These are phyloP conservation scores for Floccularia luteovirens DNA, from an alignment of 768 basidiomycete genomes.

Conservation along the genomic window DNA sequence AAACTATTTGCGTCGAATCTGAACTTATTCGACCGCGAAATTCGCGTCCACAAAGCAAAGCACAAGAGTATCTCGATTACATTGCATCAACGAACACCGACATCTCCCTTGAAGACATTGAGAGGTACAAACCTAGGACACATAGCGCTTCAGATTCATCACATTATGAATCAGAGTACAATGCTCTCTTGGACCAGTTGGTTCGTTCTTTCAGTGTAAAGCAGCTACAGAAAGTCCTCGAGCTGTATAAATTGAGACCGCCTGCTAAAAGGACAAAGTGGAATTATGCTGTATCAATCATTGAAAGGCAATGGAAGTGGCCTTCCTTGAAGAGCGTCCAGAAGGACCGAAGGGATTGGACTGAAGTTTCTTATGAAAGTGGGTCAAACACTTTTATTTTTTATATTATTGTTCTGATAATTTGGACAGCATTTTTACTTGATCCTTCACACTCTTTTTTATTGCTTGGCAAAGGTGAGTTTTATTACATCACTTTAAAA, in stretches of 20 bases:
- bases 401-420: slow-evolving; percentile 4
- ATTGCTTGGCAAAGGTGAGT: slow-evolving; percentile 62
- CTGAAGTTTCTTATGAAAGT: slow-evolving; percentile 40
- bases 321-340: slow-evolving; percentile 48
- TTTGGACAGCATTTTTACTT: slow-evolving; percentile 42
- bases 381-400: slow-evolving; percentile 13
- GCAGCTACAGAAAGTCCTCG: slow-evolving; percentile 51
- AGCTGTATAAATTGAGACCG: slow-evolving; percentile 34
- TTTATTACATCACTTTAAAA: not conserved
- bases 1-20: too few species aligned
- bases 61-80: slow-evolving; percentile 51
- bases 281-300: slow-evolving; percentile 39
- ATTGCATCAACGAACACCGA: slow-evolving; percentile 35
- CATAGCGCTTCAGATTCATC: slow-evolving; percentile 31
- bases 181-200: slow-evolving; percentile 41
- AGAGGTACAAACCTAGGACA: slow-evolving; percentile 39
- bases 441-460: slow-evolving; percentile 57
- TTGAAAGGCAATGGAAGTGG: slow-evolving; percentile 67
- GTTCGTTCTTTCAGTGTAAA: slow-evolving; percentile 54
- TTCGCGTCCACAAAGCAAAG: slow-evolving; percentile 32
- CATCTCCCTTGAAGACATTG: slow-evolving; percentile 55
- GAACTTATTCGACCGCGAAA: slow-evolving; percentile 10
- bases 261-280: slow-evolving; percentile 27
- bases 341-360: slow-evolving; percentile 40
- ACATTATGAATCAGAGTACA: slow-evolving; percentile 47